Evolutionary conservation across 208 protist genomes (phyloP).

Genomic region (Leishmania tarentolae): DNA sequence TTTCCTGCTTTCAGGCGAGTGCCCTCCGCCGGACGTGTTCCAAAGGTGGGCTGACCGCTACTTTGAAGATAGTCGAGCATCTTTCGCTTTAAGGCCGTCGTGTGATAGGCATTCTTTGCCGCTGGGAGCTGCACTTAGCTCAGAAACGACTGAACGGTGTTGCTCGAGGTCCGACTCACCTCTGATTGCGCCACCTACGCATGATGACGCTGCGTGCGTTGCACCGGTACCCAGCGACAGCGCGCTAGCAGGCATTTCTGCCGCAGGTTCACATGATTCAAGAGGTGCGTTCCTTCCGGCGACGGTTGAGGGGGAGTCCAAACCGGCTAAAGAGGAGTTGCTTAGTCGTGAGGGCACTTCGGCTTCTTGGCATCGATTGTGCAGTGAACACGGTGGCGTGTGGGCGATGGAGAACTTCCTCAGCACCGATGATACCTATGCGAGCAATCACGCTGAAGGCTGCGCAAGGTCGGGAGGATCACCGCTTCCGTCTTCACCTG

Average conservation of each 20-base stretch:
- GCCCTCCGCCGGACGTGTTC: conserved; percentile 31
- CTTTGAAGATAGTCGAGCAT: neutral
- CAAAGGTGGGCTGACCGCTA: conserved; percentile 28
- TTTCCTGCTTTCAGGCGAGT: conserved; percentile 29
- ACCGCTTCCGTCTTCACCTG: neutral
- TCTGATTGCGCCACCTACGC: neutral
- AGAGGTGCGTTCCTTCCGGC: neutral
- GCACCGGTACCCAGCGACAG: neutral
- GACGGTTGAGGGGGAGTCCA: neutral
- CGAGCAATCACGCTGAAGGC: neutral
- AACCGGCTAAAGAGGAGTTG: neutral
- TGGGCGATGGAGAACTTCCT: conserved; percentile 9
- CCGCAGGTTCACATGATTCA: neutral
- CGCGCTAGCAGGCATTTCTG: neutral
- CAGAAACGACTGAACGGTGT: neutral
- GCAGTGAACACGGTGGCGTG: conserved; percentile 18
- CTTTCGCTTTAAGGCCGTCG: neutral
- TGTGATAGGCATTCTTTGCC: neutral
- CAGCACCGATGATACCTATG: neutral
- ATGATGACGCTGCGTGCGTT: neutral
- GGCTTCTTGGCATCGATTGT: conserved; percentile 3
- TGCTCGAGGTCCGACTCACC: neutral
- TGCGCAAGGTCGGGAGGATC: neutral
- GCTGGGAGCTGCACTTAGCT: neutral
- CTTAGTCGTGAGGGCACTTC: neutral